Conservation (phyloP, 495 filamentous ascomycete genomes). For the Podospora bellae-mahoneyi region DNA sequence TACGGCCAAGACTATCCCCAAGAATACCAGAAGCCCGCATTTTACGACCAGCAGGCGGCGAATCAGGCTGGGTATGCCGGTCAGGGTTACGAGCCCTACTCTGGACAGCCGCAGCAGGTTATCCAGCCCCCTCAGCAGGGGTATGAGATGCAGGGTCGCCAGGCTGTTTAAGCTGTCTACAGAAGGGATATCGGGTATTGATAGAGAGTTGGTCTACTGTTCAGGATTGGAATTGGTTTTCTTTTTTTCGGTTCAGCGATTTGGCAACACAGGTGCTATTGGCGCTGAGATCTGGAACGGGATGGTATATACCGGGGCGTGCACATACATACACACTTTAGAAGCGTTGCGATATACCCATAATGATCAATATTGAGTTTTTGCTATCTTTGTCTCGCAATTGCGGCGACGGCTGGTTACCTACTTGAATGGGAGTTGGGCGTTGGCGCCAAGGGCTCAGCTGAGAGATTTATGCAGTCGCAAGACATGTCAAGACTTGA, state of each 20-base stretch:
- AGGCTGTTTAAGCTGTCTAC: background rate
- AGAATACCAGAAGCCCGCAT: slow-evolving; percentile 13
- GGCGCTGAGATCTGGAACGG: background rate
- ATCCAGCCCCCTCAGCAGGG: background rate
- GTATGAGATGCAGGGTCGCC: slow-evolving; percentile 3
- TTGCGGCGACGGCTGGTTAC: too few species aligned
- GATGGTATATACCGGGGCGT: background rate
- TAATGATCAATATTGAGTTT: background rate
- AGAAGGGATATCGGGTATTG: background rate
- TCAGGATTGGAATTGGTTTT: background rate
- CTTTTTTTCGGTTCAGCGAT: background rate
- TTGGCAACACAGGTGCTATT: background rate
- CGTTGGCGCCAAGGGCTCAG: too few species aligned
- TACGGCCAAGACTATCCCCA: slow-evolving; percentile 11
- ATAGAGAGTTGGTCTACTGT: background rate
- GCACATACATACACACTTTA: background rate
- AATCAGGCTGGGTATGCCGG: background rate
- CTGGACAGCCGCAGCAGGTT: background rate
- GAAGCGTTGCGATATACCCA: background rate
- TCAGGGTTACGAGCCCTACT: slow-evolving; percentile 11
- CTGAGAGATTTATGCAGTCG: too few species aligned
- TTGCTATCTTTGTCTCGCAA: background rate
- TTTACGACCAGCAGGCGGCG: slow-evolving; percentile 8
- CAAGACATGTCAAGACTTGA: too few species aligned
- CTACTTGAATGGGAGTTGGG: too few species aligned